Base-by-base conservation (phyloP, 495 filamentous ascomycete genomes). In the Recurvomyces mirabilis region DNA sequence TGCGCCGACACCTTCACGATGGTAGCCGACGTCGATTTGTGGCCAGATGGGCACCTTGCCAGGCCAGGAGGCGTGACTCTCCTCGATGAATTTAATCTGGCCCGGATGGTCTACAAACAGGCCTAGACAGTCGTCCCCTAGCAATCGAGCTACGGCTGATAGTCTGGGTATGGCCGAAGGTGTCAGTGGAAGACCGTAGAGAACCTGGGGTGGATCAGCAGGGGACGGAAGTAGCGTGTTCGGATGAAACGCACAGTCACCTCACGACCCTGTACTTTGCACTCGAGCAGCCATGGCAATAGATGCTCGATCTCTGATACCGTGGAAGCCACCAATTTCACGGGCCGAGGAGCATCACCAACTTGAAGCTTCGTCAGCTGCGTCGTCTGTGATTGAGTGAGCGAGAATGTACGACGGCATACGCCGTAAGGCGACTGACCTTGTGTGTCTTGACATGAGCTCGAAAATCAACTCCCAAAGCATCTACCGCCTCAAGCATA, bases 361-460 rank as follows among this genome's bases (percentile, higher is more conserved):
- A 89, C 74, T 72, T 93, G 86, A 15, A 91, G 63, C 34, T 69
- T 68, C 19, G 87, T 75, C 40, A 89, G 60, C 60, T 93, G 74
- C 4, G 68, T 67, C 0, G 87, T 93, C 78, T 86, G 51, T 11
- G 0, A 48, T 32, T 12, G 31, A 31, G 29, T 22, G 11, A 26
- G 23, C 31, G 21, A 19, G 26, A n/a, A 12, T 6, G 30, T 13
- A n/a, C 30, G 3, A 4, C 4, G 30, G 3, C n/a, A 32, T 13
- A 32, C n/a, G 4, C 4, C 4, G 4, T n/a, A n/a, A 2, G 26
- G 13, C 12, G 14, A 41, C 56, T 36, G 57, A 81, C 84, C 64
- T 93, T 94, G 57, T 93, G 87, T 18, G 84, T 84, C 55, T 93
- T 93, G 42, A 91, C 77, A 61, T 94, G 87, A 5, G 82, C 77